Evolutionary conservation across 768 basidiomycete species (phyloP).

Genomic region (Lactifluus echinatus): DNA sequence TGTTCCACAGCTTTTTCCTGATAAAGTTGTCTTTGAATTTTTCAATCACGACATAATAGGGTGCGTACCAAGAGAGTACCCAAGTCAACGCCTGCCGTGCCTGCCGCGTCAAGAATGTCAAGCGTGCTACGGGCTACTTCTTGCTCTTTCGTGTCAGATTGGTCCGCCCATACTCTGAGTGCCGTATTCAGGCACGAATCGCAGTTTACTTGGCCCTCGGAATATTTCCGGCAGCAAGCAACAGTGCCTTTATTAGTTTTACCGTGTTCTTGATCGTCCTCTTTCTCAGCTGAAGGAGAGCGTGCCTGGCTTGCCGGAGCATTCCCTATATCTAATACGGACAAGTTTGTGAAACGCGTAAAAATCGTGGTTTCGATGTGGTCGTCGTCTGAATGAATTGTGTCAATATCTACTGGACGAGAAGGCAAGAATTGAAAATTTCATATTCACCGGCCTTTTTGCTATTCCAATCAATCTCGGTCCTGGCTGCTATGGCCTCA

Average conservation of each 20-base stretch:
- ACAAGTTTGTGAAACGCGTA: conserved; percentile 30
- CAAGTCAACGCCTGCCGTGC: conserved; percentile 23
- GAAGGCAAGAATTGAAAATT: neutral
- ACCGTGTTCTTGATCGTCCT: conserved; percentile 32
- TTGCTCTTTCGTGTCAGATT: conserved; percentile 8
- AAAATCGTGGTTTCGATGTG: conserved; percentile 66
- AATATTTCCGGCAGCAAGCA: conserved; percentile 39
- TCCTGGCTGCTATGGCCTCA: conserved; percentile 46
- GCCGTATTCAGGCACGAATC: conserved; percentile 24
- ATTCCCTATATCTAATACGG: conserved; percentile 1
- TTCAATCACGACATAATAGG: neutral
- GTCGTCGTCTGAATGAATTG: conserved; percentile 55
- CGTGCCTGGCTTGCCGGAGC: neutral
- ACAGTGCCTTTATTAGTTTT: conserved; percentile 32
- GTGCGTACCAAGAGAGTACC: conserved; percentile 24
- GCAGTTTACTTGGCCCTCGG: conserved; percentile 29
- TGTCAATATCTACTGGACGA: neutral
- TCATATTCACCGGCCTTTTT: conserved; percentile 66
- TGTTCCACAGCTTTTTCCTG: neutral
- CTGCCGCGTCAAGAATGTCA: conserved; percentile 3
- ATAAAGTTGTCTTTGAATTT: neutral
- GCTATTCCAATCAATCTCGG: conserved; percentile 71
- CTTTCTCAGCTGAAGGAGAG: neutral
- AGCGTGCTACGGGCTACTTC: neutral
- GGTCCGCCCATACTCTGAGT: conserved; percentile 21